Evolutionary conservation across 352 stramenopile genomes (phyloP).

Genomic region (Discostella stelligera): DNA sequence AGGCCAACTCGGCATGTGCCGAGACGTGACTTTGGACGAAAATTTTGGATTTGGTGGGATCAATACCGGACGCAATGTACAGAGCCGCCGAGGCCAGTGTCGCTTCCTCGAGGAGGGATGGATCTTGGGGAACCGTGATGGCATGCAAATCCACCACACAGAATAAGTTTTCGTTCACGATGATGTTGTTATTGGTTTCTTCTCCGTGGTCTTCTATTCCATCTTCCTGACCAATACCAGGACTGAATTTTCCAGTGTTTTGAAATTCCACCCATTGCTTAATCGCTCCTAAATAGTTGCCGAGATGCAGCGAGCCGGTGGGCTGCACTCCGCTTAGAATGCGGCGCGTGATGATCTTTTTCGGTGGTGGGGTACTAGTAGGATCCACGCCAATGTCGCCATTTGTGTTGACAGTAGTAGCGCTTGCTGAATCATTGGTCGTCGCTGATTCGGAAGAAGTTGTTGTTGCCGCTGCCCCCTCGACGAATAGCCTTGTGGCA

Average conservation of each 20-base stretch:
- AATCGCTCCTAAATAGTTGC: conserved; percentile 98
- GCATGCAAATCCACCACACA: conserved; percentile 97
- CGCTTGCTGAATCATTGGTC: neutral
- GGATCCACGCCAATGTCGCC: neutral
- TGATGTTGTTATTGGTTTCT: conserved; percentile 27
- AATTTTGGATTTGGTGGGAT: conserved; percentile 85
- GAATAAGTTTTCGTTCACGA: conserved; percentile 86
- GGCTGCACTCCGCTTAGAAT: conserved; percentile 97
- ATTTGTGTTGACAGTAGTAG: neutral
- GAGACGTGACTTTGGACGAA: conserved; percentile 89
- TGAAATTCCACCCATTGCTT: conserved; percentile 96
- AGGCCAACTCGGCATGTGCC: conserved; percentile 95
- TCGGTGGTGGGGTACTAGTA: neutral
- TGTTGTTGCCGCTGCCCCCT: neutral
- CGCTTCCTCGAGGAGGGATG: conserved; percentile 85
- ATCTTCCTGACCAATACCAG: conserved; percentile 55
- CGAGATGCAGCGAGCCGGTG: conserved; percentile 96
- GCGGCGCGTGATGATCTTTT: conserved; percentile 59
- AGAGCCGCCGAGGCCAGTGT: conserved; percentile 90
- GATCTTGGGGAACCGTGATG: conserved; percentile 95
- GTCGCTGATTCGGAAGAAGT: neutral
- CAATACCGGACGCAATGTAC: conserved; percentile 90
- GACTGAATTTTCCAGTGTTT: conserved; percentile 60
- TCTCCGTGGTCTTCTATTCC: conserved; percentile 50
- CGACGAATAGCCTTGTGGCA: neutral